A percentile compares a stretch with the other conserved stretches of the same genome.
phyloP scores from a whole-genome alignment of 805 yeast genomes.

The Yarrowia hollandica region DNA sequence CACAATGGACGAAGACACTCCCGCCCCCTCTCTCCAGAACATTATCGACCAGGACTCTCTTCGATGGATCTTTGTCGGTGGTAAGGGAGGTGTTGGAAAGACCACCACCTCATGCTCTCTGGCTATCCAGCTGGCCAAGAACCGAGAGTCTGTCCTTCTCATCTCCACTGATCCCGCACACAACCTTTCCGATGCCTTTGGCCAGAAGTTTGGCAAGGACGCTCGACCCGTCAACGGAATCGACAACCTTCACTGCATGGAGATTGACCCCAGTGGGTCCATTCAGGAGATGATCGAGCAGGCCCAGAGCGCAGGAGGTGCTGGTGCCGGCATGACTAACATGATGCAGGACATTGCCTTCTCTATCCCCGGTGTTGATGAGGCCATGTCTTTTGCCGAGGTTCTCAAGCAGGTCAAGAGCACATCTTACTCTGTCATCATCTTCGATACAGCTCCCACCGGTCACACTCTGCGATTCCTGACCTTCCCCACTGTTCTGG shows the following conservation, averaged over 20 bases:
- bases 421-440: slow-evolving; percentile 76
- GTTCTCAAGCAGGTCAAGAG: slow-evolving; percentile 93
- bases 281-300: slow-evolving; percentile 72
- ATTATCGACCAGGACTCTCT: slow-evolving; percentile 51
- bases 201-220: slow-evolving; percentile 96
- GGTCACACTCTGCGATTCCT: slow-evolving; percentile 96
- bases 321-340: slow-evolving; percentile 57
- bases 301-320: slow-evolving; percentile 41
- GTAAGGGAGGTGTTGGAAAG: slow-evolving; percentile 99
- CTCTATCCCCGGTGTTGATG: slow-evolving; percentile 97
- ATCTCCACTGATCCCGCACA: slow-evolving; percentile 99
- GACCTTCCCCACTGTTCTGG: slow-evolving; percentile 90
- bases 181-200: slow-evolving; percentile 95
- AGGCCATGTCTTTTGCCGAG: slow-evolving; percentile 96
- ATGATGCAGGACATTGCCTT: slow-evolving; percentile 90
- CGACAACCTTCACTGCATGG: slow-evolving; percentile 91
- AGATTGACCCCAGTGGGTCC: slow-evolving; percentile 94
- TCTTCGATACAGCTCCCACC: slow-evolving; percentile 99
- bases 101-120: slow-evolving; percentile 96
- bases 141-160: slow-evolving; percentile 78
- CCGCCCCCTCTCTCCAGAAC: slow-evolving; percentile 47
- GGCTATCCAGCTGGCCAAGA: slow-evolving; percentile 87
- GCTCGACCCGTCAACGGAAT: slow-evolving; percentile 92
- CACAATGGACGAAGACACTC: slow-evolving; percentile 32
- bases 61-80: slow-evolving; percentile 98